Evolutionary conservation across 164 flowering plant genomes (phyloP).

Genomic region (Liquidambar formosana): DNA sequence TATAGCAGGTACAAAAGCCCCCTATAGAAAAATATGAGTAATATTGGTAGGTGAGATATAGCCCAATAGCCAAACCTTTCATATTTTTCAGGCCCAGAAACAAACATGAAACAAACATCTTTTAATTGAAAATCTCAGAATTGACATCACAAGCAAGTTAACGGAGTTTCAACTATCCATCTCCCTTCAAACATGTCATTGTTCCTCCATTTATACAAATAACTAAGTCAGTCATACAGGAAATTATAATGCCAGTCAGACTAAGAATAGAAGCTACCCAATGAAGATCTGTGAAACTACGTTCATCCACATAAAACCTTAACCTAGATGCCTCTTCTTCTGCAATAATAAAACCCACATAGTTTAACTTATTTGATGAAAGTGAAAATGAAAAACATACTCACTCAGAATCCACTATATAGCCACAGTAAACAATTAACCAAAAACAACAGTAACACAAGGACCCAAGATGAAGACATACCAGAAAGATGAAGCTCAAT

Average conservation of each 20-base stretch:
- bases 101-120: background rate
- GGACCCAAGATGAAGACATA: conserved; percentile 13
- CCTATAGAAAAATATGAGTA: conserved; percentile 52
- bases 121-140: background rate
- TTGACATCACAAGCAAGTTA: background rate
- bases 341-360: conserved; percentile 30
- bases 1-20: conserved; percentile 92
- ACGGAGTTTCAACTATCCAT: too few relatives aligned
- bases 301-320: conserved; percentile 78
- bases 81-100: background rate
- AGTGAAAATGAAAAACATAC: background rate
- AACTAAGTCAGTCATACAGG: too few relatives aligned
- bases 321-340: conserved; percentile 81
- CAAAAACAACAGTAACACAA: background rate
- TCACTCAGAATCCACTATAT: background rate
- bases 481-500: conserved; percentile 86
- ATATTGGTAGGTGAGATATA: background rate
- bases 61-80: background rate
- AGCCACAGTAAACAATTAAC: background rate
- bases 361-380: too few relatives aligned
- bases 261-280: conserved; percentile 56
- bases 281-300: conserved; percentile 91
- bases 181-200: too few relatives aligned
- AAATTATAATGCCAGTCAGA: background rate
- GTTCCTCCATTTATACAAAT: too few relatives aligned